These are phyloP conservation scores for Candida nonsorbophila DNA, from an alignment of 805 yeast genomes.

Conservation along the genomic window DNA sequence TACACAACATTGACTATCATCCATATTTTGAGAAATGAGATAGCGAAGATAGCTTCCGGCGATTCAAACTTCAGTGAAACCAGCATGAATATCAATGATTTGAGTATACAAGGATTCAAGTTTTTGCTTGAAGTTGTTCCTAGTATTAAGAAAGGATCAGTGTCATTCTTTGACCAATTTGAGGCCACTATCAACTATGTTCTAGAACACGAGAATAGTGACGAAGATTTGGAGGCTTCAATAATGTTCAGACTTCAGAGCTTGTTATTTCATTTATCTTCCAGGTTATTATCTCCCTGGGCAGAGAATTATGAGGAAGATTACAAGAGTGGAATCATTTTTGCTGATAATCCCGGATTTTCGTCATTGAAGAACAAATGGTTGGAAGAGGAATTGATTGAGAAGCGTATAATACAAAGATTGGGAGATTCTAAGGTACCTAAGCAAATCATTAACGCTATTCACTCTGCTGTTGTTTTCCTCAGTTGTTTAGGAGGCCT, in stretches of 20 bases:
- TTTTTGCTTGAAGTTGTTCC: constrained; percentile 1
- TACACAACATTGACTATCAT: too few species aligned
- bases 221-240: constrained; percentile 1
- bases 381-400: constrained; percentile 14
- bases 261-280: constrained; percentile 13
- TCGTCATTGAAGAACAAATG: constrained; percentile 25
- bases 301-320: constrained; percentile 3
- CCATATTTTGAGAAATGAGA: too few species aligned
- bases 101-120: constrained; percentile 1
- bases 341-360: constrained; percentile 12
- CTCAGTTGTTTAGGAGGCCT: too few species aligned
- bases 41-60: too few species aligned
- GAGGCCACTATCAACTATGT: constrained; percentile 7
- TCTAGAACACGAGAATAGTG: constrained; percentile 1
- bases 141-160: neutral
- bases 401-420: constrained; percentile 3
- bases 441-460: neutral
- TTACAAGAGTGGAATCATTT: constrained; percentile 17
- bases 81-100: too few species aligned
- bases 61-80: too few species aligned
- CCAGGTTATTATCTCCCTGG: constrained; percentile 7
- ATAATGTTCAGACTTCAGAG: constrained; percentile 14
- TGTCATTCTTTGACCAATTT: constrained; percentile 6
- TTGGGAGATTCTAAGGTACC: neutral
- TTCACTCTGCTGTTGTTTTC: constrained; percentile 3